phyloP scores from a whole-genome alignment of 192 early-diverging fungal species.

The Rhizophagus sp. region DNA sequence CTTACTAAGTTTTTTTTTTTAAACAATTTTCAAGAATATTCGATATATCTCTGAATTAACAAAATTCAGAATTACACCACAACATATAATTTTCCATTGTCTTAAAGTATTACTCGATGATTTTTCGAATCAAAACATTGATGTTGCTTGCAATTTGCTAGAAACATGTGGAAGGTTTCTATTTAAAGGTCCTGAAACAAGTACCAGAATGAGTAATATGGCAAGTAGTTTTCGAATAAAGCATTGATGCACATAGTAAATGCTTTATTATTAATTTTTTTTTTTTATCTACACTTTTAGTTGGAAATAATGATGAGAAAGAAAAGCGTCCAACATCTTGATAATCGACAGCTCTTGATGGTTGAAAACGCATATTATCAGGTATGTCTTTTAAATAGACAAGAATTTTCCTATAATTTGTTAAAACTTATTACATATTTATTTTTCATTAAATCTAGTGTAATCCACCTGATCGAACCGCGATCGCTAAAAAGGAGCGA shows the following conservation, averaged over 20 bases:
- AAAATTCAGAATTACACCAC: constrained; percentile 88
- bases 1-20: neutral
- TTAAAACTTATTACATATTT: constrained; percentile 14
- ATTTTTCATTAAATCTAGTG: constrained; percentile 45
- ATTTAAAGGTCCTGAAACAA: constrained; percentile 74
- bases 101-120: constrained; percentile 86
- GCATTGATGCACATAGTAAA: too few relatives aligned
- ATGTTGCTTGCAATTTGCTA: constrained; percentile 79
- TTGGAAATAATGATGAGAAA: constrained; percentile 93
- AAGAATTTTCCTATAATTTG: neutral
- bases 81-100: constrained; percentile 80
- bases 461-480: constrained; percentile 75
- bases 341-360: constrained; percentile 80
- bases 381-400: constrained; percentile 33
- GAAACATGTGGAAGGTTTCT: constrained; percentile 91
- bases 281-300: constrained; percentile 27
- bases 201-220: constrained; percentile 65
- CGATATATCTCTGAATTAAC: constrained; percentile 89
- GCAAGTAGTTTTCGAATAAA: constrained; percentile 34
- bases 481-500: constrained; percentile 67
- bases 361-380: constrained; percentile 94
- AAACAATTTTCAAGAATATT: constrained; percentile 57
- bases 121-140: constrained; percentile 82
- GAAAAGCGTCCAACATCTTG: constrained; percentile 80
- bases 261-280: neutral